phyloP scores from a whole-genome alignment of 2,329 filamentous ascomycete species.

The Rhynchosporium graminicola region DNA sequence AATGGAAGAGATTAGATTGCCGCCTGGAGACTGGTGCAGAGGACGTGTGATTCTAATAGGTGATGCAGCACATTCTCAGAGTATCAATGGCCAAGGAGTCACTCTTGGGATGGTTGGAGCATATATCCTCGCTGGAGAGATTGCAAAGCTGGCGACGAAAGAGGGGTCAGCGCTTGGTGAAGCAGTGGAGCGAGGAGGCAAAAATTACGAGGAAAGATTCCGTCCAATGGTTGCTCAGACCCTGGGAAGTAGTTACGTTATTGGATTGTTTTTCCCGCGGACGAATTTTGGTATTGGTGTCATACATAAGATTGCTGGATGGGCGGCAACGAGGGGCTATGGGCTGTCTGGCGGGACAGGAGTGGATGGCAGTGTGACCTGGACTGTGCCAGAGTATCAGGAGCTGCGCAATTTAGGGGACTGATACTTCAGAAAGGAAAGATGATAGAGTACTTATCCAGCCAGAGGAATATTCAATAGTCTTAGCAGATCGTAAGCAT shows the following conservation, averaged over 20 bases:
- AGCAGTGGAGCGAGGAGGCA: not conserved
- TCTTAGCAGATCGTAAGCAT: too few relatives aligned
- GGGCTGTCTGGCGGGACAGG: not conserved
- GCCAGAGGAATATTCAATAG: too few relatives aligned
- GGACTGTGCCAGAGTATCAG: not conserved
- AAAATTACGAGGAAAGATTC: slow-evolving; percentile 2
- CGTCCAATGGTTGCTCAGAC: slow-evolving; percentile 3
- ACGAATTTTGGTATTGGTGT: not conserved
- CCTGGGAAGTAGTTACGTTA: not conserved
- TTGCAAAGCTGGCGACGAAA: slow-evolving; percentile 31
- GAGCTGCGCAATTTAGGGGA: not conserved
- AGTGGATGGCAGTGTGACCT: not conserved
- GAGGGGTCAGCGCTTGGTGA: not conserved
- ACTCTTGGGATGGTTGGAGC: slow-evolving; percentile 50
- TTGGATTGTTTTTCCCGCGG: not conserved
- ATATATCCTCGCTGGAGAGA: slow-evolving; percentile 58
- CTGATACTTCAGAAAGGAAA: too few relatives aligned
- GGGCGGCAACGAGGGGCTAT: not conserved
- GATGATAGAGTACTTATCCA: too few relatives aligned
- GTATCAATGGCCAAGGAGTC: slow-evolving; percentile 52
- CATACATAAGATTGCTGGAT: slow-evolving; percentile 1
- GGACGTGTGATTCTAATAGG: slow-evolving; percentile 53
- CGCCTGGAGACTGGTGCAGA: slow-evolving; percentile 48
- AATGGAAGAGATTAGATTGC: slow-evolving; percentile 40
- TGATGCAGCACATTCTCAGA: slow-evolving; percentile 54